Conservation (phyloP, 2,329 filamentous ascomycete genomes). For the Beauveria sp. region DNA sequence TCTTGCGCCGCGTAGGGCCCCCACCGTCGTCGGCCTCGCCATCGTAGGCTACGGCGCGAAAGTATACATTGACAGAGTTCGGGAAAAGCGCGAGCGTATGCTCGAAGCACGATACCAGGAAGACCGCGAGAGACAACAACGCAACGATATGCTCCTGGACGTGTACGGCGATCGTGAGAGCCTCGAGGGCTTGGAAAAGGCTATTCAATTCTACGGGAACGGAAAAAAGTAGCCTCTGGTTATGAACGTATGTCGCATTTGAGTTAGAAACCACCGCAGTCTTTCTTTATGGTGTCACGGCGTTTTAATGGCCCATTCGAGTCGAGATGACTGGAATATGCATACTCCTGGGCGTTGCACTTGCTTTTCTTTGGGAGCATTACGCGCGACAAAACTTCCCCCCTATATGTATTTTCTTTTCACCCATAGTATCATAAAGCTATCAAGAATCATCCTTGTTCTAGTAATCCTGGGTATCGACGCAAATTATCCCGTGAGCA, state of each 20-base stretch:
- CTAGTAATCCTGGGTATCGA: background rate
- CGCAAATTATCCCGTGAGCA: background rate
- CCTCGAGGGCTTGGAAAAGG: conserved; percentile 40
- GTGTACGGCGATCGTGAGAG: conserved; percentile 43
- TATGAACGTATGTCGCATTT: background rate
- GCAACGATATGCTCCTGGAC: conserved; percentile 37
- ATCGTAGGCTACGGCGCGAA: conserved; percentile 29
- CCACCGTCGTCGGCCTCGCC: conserved; percentile 24
- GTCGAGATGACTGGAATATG: background rate
- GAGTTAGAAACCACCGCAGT: background rate
- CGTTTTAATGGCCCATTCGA: background rate
- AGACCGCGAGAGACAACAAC: conserved; percentile 27
- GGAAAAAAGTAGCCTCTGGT: background rate
- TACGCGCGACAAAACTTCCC: background rate
- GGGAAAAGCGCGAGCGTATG: conserved; percentile 20
- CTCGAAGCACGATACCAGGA: conserved; percentile 26
- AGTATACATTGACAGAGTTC: conserved; percentile 22
- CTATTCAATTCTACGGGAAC: conserved; percentile 38
- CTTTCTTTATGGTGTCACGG: background rate
- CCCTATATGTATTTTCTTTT: background rate
- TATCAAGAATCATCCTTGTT: background rate
- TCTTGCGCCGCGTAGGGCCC: conserved; percentile 20
- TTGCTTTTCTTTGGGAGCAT: background rate
- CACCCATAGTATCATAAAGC: background rate
- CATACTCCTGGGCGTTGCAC: background rate